Conservation (phyloP, 306 rosid species). For the Cicer judaicum region DNA sequence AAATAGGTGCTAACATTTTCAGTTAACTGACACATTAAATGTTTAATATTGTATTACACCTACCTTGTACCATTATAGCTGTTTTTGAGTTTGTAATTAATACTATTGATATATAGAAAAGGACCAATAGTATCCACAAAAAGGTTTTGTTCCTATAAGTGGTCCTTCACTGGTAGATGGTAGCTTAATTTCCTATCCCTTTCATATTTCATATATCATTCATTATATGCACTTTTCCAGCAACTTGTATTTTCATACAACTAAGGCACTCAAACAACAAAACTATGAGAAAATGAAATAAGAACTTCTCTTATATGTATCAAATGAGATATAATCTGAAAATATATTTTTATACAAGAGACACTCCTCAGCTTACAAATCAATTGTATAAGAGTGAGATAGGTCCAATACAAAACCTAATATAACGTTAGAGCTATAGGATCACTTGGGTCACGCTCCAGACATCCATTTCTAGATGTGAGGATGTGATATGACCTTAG, state of each 20-base stretch:
- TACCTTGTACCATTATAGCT: conserved; percentile 1
- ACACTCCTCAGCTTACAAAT: neutral
- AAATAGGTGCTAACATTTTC: neutral
- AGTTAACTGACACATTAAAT: neutral
- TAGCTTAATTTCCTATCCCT: neutral
- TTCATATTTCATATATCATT: conserved; percentile 22
- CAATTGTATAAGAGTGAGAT: too few species aligned
- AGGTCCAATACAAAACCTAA: too few species aligned
- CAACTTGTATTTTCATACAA: conserved; percentile 7
- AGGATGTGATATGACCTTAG: too few species aligned
- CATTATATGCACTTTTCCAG: neutral
- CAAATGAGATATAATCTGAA: neutral
- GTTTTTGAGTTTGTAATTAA: neutral
- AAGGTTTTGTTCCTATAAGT: neutral
- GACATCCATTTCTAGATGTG: too few species aligned
- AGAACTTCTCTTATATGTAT: neutral
- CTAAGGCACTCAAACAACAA: neutral
- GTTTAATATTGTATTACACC: neutral
- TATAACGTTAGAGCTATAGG: too few species aligned
- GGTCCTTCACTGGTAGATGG: neutral
- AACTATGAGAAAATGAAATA: conserved; percentile 15
- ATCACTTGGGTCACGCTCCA: too few species aligned
- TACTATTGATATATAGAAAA: neutral
- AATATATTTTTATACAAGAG: neutral
- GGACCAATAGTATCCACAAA: neutral